phyloP scores from a whole-genome alignment of 495 filamentous ascomycete species.

The Stereocaulon alpinum region DNA sequence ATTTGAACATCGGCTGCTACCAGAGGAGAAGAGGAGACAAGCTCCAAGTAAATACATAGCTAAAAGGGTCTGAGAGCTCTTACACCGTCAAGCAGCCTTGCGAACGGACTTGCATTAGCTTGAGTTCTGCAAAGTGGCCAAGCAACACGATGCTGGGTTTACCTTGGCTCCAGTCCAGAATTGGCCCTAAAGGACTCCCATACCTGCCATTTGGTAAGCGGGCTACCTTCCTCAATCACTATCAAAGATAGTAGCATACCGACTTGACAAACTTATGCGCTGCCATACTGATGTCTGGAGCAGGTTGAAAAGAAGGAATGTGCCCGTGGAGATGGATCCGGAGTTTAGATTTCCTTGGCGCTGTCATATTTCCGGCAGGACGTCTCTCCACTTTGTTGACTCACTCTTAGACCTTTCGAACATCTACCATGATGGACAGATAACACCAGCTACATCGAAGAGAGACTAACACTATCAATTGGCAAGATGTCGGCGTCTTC shows the following conservation, averaged over 20 bases:
- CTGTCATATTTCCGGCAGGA: not conserved
- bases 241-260: conserved; percentile 28
- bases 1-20: no score
- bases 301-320: not conserved
- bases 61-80: not conserved
- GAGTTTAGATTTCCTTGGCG: not conserved
- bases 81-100: conserved; percentile 29
- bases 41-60: no score
- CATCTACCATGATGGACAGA: not conserved
- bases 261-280: conserved; percentile 53
- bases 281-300: conserved; percentile 32
- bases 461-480: not conserved
- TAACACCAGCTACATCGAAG: conserved; percentile 1
- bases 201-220: conserved; percentile 39
- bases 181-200: conserved; percentile 72
- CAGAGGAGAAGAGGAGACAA: no score
- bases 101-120: not conserved
- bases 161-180: conserved; percentile 84
- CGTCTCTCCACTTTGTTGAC: not conserved
- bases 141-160: conserved; percentile 13
- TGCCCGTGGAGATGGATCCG: not conserved
- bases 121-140: not conserved
- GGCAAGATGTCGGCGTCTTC: conserved; percentile 55
- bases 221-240: no score
- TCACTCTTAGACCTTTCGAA: not conserved